Conservation (phyloP, 106 monocot genomes). For the Dendrobium nobile region DNA sequence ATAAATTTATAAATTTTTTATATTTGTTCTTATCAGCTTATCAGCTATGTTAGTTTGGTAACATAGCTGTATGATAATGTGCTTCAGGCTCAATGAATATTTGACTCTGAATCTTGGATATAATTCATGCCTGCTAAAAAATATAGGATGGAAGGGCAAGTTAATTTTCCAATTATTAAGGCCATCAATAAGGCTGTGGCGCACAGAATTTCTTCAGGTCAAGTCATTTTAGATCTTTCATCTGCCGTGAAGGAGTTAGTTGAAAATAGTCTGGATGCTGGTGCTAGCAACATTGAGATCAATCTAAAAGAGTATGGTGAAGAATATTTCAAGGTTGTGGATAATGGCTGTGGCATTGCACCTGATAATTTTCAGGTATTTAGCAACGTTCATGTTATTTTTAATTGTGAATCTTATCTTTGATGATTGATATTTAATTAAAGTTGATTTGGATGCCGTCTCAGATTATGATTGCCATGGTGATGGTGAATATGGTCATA, state of each 20-base stretch:
- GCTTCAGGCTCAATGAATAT: background rate
- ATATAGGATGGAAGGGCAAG: conserved; percentile 34
- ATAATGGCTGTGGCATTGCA: conserved; percentile 93
- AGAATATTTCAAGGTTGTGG: conserved; percentile 79
- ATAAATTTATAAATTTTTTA: too few relatives aligned
- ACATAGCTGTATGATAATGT: background rate
- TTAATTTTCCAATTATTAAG: conserved; percentile 43
- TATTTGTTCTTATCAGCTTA: background rate
- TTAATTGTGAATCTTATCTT: background rate
- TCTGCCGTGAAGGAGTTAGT: conserved; percentile 96
- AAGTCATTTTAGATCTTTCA: conserved; percentile 90
- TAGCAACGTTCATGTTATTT: background rate
- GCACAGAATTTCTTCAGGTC: conserved; percentile 93
- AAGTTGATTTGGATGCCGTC: background rate
- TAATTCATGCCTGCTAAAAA: background rate
- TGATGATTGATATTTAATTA: background rate
- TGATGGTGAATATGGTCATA: background rate
- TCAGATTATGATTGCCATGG: background rate
- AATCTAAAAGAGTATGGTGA: conserved; percentile 72
- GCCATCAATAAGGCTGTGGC: conserved; percentile 68
- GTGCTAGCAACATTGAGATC: conserved; percentile 76
- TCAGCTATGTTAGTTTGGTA: background rate
- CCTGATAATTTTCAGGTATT: conserved; percentile 84
- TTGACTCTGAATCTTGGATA: background rate
- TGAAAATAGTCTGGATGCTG: conserved; percentile 95